Evolutionary conservation across 768 basidiomycete genomes (phyloP).

Genomic region (Lentinula raphanica): DNA sequence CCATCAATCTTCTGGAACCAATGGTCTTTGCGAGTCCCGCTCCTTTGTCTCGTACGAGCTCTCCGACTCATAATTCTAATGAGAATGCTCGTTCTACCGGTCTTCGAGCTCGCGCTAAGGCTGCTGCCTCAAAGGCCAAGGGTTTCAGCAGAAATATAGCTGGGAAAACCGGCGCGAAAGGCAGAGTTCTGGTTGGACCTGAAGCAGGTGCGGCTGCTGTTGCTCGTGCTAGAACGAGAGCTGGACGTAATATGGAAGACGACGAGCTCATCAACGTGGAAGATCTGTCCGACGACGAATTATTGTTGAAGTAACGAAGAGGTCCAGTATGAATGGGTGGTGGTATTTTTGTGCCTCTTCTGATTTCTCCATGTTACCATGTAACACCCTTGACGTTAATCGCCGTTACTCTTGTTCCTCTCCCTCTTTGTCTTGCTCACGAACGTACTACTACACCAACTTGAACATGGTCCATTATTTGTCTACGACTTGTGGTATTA

Average conservation of each 20-base stretch:
- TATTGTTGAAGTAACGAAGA: constrained; percentile 15
- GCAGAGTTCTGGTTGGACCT: constrained; percentile 18
- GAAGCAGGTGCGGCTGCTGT: constrained; percentile 7
- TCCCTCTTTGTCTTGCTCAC: too few relatives aligned
- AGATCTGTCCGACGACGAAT: constrained; percentile 18
- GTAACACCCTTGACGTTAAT: neutral
- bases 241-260: constrained; percentile 1
- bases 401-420: neutral
- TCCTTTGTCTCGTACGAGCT: neutral
- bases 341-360: neutral
- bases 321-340: neutral
- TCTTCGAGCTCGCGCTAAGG: neutral
- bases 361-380: neutral
- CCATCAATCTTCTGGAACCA: neutral
- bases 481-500: too few relatives aligned
- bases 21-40: neutral
- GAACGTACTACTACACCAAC: too few relatives aligned
- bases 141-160: neutral
- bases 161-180: neutral
- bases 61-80: neutral
- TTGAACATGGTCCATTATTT: too few relatives aligned
- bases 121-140: constrained; percentile 4
- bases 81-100: neutral
- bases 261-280: constrained; percentile 10
- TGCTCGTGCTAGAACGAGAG: constrained; percentile 7